phyloP scores from a whole-genome alignment of 1,284 basidiomycete species.

The Vanrija sp. region DNA sequence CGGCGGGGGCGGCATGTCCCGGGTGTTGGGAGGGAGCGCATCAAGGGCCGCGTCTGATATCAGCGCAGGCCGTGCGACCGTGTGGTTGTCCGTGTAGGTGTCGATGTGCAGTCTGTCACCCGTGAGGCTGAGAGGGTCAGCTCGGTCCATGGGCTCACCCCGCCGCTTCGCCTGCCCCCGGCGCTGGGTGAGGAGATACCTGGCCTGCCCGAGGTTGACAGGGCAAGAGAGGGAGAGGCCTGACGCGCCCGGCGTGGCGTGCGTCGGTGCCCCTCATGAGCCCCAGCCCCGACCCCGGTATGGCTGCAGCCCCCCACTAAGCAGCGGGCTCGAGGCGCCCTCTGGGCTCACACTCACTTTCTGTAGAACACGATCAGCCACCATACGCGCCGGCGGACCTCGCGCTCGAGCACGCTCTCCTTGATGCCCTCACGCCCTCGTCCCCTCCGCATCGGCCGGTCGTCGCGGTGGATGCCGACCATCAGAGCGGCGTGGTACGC shows the following conservation, averaged over 20 bases:
- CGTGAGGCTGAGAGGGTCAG: not conserved
- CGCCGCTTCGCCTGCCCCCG: no score
- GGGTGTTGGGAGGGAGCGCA: not conserved
- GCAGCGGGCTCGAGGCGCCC: no score
- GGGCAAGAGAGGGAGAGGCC: no score
- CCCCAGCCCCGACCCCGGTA: no score
- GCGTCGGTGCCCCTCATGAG: no score
- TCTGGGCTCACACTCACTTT: not conserved
- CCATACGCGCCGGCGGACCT: not conserved
- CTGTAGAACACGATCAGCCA: not conserved
- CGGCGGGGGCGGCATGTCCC: not conserved
- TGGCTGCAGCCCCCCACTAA: no score
- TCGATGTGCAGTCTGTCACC: slow-evolving; percentile 1
- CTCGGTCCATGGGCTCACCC: no score
- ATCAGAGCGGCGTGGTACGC: slow-evolving; percentile 2
- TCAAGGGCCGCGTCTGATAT: not conserved
- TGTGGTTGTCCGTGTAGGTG: not conserved
- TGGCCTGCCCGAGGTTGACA: no score
- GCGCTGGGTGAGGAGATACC: no score
- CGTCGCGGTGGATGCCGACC: not conserved
- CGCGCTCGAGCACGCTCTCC: not conserved
- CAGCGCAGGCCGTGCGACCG: not conserved
- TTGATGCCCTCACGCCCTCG: no score
- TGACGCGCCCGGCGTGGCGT: no score
- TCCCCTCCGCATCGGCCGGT: not conserved